Evolutionary conservation across 352 stramenopile genomes (phyloP).

Genomic region (Globisporangium sylvaticum): DNA sequence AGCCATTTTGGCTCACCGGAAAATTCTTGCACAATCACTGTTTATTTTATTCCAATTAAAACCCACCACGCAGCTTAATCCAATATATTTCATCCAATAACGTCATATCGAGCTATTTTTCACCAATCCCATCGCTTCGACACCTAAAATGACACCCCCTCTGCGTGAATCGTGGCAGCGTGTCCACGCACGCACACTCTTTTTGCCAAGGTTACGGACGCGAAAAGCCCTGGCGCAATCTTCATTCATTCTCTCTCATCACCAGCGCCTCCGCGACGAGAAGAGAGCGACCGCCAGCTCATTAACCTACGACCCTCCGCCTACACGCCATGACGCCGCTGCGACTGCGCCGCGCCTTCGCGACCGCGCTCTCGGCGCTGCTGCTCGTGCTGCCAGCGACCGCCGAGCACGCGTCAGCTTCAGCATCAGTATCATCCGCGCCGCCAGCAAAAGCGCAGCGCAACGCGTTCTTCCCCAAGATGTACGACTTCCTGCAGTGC

Average conservation of each 20-base stretch:
- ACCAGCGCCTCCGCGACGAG: background rate
- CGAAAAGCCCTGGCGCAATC: constrained; percentile 2
- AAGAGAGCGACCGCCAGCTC: background rate
- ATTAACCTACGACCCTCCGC: background rate
- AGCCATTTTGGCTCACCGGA: background rate
- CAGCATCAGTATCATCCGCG: background rate
- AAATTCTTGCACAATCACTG: background rate
- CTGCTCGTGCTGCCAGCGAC: background rate
- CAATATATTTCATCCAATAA: background rate
- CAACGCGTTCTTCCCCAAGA: constrained; percentile 44
- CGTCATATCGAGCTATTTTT: background rate
- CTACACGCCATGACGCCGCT: background rate
- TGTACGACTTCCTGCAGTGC: constrained; percentile 76
- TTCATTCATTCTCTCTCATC: constrained; percentile 8
- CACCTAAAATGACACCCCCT: constrained; percentile 6
- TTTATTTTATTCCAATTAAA: background rate
- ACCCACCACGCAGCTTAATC: background rate
- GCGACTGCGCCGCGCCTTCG: constrained; percentile 4
- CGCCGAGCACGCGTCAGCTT: background rate
- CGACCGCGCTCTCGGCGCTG: constrained; percentile 2
- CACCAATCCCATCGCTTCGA: background rate
- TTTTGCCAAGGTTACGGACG: background rate
- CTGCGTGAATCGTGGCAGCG: background rate
- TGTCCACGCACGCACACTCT: background rate
- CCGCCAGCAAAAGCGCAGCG: background rate